Evolutionary conservation across 2,329 filamentous ascomycete species (phyloP).

Genomic region (Arthroderma sp.): DNA sequence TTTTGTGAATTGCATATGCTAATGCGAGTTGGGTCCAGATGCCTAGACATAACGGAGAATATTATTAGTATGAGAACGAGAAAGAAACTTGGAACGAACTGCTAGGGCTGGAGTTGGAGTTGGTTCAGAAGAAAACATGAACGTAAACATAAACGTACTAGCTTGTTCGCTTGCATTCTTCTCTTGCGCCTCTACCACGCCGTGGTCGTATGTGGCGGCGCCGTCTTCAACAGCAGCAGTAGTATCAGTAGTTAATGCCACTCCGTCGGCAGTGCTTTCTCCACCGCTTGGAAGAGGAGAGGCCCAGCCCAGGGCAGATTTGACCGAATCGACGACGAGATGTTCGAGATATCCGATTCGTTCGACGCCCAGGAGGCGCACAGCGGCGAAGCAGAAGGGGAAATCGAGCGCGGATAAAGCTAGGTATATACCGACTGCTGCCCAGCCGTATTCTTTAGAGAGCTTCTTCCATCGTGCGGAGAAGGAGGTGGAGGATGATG

Average conservation of each 20-base stretch:
- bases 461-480: constrained; percentile 67
- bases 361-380: constrained; percentile 70
- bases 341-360: constrained; percentile 53
- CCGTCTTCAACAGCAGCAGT: constrained; percentile 1
- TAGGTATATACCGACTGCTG: constrained; percentile 82
- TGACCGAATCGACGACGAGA: constrained; percentile 27
- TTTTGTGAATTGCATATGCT: constrained; percentile 96
- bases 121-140: too few species aligned
- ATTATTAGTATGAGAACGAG: background rate
- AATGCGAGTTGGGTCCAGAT: constrained; percentile 78
- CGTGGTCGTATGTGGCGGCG: constrained; percentile 1
- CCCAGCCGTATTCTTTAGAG: constrained; percentile 87
- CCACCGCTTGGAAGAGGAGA: constrained; percentile 34
- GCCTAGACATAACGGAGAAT: constrained; percentile 28
- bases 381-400: constrained; percentile 85
- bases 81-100: too few species aligned
- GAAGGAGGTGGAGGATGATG: constrained; percentile 23
- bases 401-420: constrained; percentile 75
- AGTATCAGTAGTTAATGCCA: background rate
- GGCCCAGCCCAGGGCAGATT: constrained; percentile 19
- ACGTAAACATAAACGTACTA: constrained; percentile 1
- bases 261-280: constrained; percentile 11
- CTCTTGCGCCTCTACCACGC: background rate
- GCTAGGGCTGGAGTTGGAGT: too few species aligned
- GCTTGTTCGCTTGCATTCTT: constrained; percentile 9